Percentiles rank a stretch among this genome's conserved stretches.
Conservation (phyloP, 352 stramenopile species). For the Hyphochytrium catenoides region DNA sequence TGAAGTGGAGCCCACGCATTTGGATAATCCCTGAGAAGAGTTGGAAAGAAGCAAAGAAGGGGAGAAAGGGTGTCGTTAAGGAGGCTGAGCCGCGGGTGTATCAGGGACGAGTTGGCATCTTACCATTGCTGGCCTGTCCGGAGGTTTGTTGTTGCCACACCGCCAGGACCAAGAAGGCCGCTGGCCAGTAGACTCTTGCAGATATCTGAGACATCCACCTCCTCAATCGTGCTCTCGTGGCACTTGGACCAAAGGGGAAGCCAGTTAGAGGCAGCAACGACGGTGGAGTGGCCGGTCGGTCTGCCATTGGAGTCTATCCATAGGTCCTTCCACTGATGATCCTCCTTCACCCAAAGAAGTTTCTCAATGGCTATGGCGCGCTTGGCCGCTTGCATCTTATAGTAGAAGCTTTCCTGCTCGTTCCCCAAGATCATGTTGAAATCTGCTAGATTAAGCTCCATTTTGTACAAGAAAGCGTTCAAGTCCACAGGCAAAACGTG, state of each 20-base stretch:
- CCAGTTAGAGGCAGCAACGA: slow-evolving; percentile 37
- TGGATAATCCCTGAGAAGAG: too few relatives aligned
- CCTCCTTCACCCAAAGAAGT: slow-evolving; percentile 31
- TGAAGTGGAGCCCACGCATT: slow-evolving; percentile 62
- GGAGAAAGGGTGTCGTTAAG: too few relatives aligned
- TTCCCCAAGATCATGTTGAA: slow-evolving; percentile 29
- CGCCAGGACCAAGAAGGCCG: slow-evolving; percentile 27
- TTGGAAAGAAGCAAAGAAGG: too few relatives aligned
- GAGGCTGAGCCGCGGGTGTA: too few relatives aligned
- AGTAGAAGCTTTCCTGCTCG: slow-evolving; percentile 17
- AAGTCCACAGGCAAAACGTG: slow-evolving; percentile 51
- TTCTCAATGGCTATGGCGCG: slow-evolving; percentile 28
- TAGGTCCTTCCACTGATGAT: slow-evolving; percentile 38
- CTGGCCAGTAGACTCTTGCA: slow-evolving; percentile 23
- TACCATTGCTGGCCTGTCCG: slow-evolving; percentile 61
- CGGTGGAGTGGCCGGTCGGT: slow-evolving; percentile 12
- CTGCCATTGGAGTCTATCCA: slow-evolving; percentile 10
- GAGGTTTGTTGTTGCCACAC: slow-evolving; percentile 32
- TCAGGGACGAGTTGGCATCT: too few relatives aligned
- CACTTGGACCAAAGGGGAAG: slow-evolving; percentile 43
- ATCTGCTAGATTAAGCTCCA: slow-evolving; percentile 38
- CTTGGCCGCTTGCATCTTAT: slow-evolving; percentile 14
- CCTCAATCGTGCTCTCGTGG: slow-evolving; percentile 9
- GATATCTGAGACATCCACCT: slow-evolving; percentile 17
- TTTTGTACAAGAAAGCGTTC: slow-evolving; percentile 47